Evolutionary conservation across 768 basidiomycete genomes (phyloP).

Genomic region (Amanita pseudoporphyria): DNA sequence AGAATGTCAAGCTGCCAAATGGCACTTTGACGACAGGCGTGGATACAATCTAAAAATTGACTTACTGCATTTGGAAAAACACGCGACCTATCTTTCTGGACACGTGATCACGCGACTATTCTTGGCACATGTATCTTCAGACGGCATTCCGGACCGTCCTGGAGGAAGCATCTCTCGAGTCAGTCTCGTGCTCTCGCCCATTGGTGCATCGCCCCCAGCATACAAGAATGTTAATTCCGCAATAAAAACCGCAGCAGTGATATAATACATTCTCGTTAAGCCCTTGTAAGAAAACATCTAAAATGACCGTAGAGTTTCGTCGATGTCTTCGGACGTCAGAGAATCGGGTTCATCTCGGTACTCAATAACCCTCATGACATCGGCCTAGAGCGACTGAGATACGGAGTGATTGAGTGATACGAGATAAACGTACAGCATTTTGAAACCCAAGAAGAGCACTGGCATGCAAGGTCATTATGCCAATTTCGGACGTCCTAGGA

Average conservation of each 20-base stretch:
- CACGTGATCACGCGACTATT: background rate
- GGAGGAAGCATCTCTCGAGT: background rate
- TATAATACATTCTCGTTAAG: constrained; percentile 1
- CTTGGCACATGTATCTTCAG: too few species aligned
- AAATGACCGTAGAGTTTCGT: constrained; percentile 40
- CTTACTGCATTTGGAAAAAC: background rate
- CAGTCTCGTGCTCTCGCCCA: too few species aligned
- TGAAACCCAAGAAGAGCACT: constrained; percentile 78
- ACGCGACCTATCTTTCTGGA: background rate
- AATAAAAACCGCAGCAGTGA: background rate
- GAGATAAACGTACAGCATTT: constrained; percentile 42
- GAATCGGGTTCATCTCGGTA: constrained; percentile 74
- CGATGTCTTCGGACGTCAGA: constrained; percentile 64
- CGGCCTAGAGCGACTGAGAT: constrained; percentile 35
- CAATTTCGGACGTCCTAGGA: constrained; percentile 67
- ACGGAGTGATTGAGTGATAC: constrained; percentile 2
- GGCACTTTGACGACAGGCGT: background rate
- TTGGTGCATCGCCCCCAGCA: background rate
- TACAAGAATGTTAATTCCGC: too few species aligned
- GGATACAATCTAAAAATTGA: background rate
- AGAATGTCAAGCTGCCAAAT: too few species aligned
- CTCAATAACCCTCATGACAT: constrained; percentile 74
- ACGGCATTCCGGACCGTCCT: background rate
- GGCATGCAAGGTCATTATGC: constrained; percentile 73
- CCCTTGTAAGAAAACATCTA: background rate